Evolutionary conservation across 2,329 filamentous ascomycete species (phyloP).

Genomic region (Fonsecaea nubica): DNA sequence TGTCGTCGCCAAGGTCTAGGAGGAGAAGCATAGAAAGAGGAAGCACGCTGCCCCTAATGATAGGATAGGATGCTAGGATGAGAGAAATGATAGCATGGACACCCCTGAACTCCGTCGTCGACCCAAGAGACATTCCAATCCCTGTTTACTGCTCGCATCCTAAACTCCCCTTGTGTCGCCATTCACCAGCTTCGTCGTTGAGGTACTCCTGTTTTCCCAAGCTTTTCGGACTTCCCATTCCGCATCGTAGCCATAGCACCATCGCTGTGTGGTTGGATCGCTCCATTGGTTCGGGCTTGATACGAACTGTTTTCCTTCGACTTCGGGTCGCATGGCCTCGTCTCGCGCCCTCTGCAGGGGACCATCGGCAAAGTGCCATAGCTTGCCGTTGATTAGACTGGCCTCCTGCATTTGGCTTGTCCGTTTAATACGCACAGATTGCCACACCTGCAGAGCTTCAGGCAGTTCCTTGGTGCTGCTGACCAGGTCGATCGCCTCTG

Average conservation of each 20-base stretch:
- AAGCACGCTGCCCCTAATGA: background rate
- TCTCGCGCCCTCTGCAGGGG: constrained; percentile 53
- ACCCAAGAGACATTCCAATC: background rate
- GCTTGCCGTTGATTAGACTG: constrained; percentile 54
- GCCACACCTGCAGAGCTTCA: constrained; percentile 48
- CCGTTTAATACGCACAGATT: constrained; percentile 46
- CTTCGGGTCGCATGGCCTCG: constrained; percentile 51
- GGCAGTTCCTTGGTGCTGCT: constrained; percentile 41
- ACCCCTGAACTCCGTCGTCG: background rate
- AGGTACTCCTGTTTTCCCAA: constrained; percentile 36
- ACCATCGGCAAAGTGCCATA: constrained; percentile 58
- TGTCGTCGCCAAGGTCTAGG: background rate
- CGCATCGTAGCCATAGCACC: constrained; percentile 59
- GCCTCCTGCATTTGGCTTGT: constrained; percentile 53
- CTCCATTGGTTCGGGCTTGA: constrained; percentile 58
- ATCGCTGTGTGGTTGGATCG: constrained; percentile 55
- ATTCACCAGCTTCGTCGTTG: constrained; percentile 13
- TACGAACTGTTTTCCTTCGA: constrained; percentile 46
- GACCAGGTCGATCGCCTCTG: constrained; percentile 29
- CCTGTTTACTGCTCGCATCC: background rate
- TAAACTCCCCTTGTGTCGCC: constrained; percentile 13
- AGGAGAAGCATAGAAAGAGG: background rate
- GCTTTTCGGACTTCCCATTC: constrained; percentile 47
- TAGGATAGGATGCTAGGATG: background rate
- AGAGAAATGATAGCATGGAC: background rate